Conservation (phyloP, 257 asterid species). For the Penstemon eatonii region DNA sequence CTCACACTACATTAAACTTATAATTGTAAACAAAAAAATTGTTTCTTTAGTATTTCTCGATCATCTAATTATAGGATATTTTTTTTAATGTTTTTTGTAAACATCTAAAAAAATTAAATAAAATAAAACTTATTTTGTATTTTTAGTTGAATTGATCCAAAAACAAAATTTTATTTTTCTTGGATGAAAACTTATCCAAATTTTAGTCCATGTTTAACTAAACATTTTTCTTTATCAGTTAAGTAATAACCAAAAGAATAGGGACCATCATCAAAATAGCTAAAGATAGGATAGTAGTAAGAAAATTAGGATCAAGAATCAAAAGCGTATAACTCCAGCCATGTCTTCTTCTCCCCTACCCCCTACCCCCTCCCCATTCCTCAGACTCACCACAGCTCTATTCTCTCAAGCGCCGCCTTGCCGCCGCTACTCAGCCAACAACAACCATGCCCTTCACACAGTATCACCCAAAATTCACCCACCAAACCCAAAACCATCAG, state of each 20-base stretch:
- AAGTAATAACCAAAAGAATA: not conserved
- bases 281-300: not conserved
- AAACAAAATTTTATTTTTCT: too few species aligned
- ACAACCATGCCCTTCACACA: constrained; percentile 30
- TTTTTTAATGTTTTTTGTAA: too few species aligned
- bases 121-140: too few species aligned
- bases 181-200: too few species aligned
- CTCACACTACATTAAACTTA: too few species aligned
- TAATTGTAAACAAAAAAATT: too few species aligned
- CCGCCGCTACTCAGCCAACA: constrained; percentile 32
- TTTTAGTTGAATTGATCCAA: too few species aligned
- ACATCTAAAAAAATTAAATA: too few species aligned
- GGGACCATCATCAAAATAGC: not conserved
- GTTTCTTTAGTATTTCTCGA: too few species aligned
- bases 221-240: too few species aligned
- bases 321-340: constrained; percentile 41
- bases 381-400: constrained; percentile 43
- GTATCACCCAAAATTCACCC: constrained; percentile 23
- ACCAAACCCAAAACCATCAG: constrained; percentile 68
- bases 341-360: constrained; percentile 54
- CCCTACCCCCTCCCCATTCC: constrained; percentile 29
- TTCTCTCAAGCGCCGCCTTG: constrained; percentile 27
- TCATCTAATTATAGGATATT: too few species aligned
- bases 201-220: too few species aligned
- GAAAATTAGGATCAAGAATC: constrained; percentile 5